Evolutionary conservation across 768 basidiomycete species (phyloP).

Genomic region (Paxillus involutus): DNA sequence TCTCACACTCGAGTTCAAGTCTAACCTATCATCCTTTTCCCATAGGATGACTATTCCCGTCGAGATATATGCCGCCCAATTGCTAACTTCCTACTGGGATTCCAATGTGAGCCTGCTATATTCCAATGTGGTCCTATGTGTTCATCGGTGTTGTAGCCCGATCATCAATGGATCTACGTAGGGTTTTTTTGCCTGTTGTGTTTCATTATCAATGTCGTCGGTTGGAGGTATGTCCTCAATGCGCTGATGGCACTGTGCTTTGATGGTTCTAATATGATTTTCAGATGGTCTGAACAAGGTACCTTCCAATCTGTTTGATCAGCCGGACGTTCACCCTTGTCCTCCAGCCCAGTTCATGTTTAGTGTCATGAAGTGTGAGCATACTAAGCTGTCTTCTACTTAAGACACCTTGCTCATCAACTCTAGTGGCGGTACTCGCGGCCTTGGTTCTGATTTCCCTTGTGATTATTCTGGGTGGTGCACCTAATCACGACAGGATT

Average conservation of each 20-base stretch:
- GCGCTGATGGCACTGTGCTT: background rate
- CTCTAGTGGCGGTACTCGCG: slow-evolving; percentile 55
- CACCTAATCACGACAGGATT: slow-evolving; percentile 61
- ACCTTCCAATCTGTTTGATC: slow-evolving; percentile 5
- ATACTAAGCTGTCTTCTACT: background rate
- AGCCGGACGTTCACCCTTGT: background rate
- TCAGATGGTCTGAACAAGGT: slow-evolving; percentile 67
- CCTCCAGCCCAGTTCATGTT: slow-evolving; percentile 63
- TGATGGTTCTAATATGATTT: background rate
- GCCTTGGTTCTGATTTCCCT: slow-evolving; percentile 61
- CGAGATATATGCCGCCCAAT: slow-evolving; percentile 70
- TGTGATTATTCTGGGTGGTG: slow-evolving; percentile 77
- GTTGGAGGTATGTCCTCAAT: slow-evolving; percentile 48
- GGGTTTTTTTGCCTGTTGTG: slow-evolving; percentile 56
- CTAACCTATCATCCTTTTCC: background rate
- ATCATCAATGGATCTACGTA: slow-evolving; percentile 57
- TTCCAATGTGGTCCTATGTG: background rate
- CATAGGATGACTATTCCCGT: slow-evolving; percentile 62
- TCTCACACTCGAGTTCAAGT: background rate
- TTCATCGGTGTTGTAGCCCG: slow-evolving; percentile 28
- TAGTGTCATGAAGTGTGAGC: slow-evolving; percentile 62
- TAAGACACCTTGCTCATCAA: slow-evolving; percentile 5
- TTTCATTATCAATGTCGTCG: slow-evolving; percentile 67
- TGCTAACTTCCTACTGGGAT: slow-evolving; percentile 76
- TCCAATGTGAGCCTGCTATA: slow-evolving; percentile 51